Conservation (phyloP, 2,329 filamentous ascomycete genomes). For the Fusarium sp. region DNA sequence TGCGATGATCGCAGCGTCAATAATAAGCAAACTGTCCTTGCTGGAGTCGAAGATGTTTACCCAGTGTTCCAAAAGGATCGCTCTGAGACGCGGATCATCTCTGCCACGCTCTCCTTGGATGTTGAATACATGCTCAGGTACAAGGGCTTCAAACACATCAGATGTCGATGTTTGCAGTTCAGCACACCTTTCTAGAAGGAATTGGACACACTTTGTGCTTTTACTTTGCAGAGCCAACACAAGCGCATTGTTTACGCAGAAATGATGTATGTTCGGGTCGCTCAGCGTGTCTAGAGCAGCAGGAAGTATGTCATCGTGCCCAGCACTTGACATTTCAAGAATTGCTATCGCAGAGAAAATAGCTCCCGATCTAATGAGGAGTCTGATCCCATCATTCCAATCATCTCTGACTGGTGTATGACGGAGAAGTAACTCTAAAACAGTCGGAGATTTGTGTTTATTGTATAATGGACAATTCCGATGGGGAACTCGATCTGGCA, state of each 20-base stretch:
- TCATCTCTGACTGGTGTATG: fast-evolving
- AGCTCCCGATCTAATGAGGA: fast-evolving
- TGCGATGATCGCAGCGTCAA: background rate
- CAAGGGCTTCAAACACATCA: fast-evolving
- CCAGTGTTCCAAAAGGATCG: background rate
- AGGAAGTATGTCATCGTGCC: background rate
- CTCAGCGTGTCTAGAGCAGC: fast-evolving
- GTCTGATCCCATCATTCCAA: fast-evolving
- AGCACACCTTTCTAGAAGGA: background rate
- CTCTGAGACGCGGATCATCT: fast-evolving
- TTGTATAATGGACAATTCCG: fast-evolving
- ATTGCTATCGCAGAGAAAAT: fast-evolving
- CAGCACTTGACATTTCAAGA: fast-evolving
- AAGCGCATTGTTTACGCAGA: fast-evolving
- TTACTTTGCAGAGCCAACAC: fast-evolving
- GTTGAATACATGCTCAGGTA: background rate
- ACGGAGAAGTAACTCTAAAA: fast-evolving
- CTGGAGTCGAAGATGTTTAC: fast-evolving
- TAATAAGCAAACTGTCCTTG: fast-evolving
- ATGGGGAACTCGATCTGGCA: fast-evolving
- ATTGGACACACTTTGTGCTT: fast-evolving
- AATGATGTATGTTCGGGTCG: fast-evolving
- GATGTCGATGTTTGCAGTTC: fast-evolving
- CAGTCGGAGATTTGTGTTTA: background rate
- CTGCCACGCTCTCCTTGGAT: fast-evolving